Evolutionary conservation across 805 yeast genomes (phyloP).

Genomic region (Candida hispaniensis): DNA sequence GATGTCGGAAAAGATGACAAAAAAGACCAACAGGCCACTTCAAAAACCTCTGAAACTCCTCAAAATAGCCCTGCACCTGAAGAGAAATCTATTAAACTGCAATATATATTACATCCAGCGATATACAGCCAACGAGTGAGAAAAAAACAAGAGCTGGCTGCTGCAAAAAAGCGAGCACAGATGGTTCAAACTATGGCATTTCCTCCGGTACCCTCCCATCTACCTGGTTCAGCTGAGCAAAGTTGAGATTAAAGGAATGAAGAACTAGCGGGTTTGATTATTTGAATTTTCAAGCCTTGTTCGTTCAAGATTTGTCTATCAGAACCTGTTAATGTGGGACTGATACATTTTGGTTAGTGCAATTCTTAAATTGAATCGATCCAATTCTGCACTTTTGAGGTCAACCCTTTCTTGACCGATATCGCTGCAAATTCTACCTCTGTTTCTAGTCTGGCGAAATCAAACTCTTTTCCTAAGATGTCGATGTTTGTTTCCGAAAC

Average conservation of each 20-base stretch:
- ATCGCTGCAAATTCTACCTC: slow-evolving; percentile 10
- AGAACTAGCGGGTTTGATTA: too few species aligned
- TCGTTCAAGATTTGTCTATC: too few species aligned
- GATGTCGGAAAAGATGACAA: slow-evolving; percentile 20
- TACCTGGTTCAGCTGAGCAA: too few species aligned
- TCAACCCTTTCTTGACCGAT: slow-evolving; percentile 1
- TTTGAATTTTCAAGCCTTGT: too few species aligned
- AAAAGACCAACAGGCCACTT: slow-evolving; percentile 20
- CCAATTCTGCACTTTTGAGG: slow-evolving; percentile 8
- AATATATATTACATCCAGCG: slow-evolving; percentile 10
- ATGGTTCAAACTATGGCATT: slow-evolving; percentile 16
- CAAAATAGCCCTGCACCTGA: too few species aligned
- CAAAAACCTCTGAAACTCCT: slow-evolving; percentile 1
- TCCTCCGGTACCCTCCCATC: too few species aligned
- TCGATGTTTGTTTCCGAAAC: slow-evolving; percentile 12
- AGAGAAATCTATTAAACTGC: too few species aligned
- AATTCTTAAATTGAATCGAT: too few species aligned
- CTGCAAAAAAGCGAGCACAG: slow-evolving; percentile 14
- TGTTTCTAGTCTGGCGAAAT: slow-evolving; percentile 8
- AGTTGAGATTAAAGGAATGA: too few species aligned
- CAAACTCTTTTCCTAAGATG: slow-evolving; percentile 12
- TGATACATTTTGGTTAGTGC: too few species aligned
- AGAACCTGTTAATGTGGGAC: too few species aligned
- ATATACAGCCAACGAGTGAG: slow-evolving; percentile 9
- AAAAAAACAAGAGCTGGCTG: slow-evolving; percentile 8